Base-by-base conservation (phyloP, 306 rosid genomes). In the Senna tora region DNA sequence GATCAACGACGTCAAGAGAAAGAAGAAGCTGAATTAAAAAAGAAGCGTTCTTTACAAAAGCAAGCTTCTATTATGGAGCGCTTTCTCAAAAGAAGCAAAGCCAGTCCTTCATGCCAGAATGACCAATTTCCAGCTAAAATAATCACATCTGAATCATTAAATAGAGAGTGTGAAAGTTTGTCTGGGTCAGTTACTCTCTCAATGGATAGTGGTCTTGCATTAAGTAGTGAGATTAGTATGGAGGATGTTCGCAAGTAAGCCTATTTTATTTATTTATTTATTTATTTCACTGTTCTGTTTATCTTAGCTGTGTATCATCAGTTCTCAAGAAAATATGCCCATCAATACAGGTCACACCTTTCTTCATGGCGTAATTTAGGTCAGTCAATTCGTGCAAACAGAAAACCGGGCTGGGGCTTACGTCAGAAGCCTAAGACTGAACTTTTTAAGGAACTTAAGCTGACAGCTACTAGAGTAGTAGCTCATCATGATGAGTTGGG, bases 21-120 rank as follows among this genome's bases (percentile, higher is more conserved):
- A 82, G 97, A 90, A 81, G 93, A 84, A 85, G 91, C 90, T 55
- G 94, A 84, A 57, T 52, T 80, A 11, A 91, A 81, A 84, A 87
- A 81, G 73, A 81, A 88, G 72, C 93, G 87, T 13, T 61, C 84
- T 65, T 22, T 91, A 68, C 89, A 85, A 78, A 89, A 89, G 76
- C 97, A 91, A 78, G 96, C 81, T 64, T 89, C 96, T 12, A 72
- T 94, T 6, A 94, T 94, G 99, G 97, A 94, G 43, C 96, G 95
- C 15, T 94, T 94, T 77, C 82, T 94, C 43, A 91, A 87, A 80
- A 89, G 76, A 78, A 41, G 71, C 73, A 94, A 86, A 89, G 59
- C 78, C 42, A 73, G 65, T 46, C 81, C 82, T 7, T 59, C 71
- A 33, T 54, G 57, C 45, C 76, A 77, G 75, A 75, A 62, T 52